Evolutionary conservation across 2,329 filamentous ascomycete species (phyloP).

Genomic region (Paecilomyces dactylethromorphus): DNA sequence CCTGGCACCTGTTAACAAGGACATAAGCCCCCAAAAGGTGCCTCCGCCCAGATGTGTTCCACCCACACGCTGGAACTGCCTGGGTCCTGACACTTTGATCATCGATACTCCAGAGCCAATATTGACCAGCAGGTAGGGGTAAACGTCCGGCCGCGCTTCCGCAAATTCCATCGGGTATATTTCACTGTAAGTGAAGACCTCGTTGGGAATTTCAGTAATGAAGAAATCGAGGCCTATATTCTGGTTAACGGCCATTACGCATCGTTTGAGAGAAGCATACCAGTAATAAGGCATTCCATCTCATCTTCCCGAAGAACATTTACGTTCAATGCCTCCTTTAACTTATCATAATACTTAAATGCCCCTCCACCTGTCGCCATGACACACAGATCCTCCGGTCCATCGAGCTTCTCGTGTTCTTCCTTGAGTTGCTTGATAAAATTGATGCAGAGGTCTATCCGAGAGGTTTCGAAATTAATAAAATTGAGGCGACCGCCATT

Average conservation of each 20-base stretch:
- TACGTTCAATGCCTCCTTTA: constrained; percentile 74
- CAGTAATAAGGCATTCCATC: constrained; percentile 97
- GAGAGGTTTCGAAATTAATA: constrained; percentile 90
- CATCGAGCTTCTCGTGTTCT: constrained; percentile 72
- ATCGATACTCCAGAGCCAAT: constrained; percentile 96
- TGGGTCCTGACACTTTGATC: constrained; percentile 89
- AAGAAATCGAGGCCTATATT: constrained; percentile 85
- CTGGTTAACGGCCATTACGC: neutral
- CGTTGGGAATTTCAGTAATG: constrained; percentile 92
- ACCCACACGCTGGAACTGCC: constrained; percentile 81
- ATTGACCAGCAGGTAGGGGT: constrained; percentile 95
- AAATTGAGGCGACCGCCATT: constrained; percentile 90
- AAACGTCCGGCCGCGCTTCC: constrained; percentile 70
- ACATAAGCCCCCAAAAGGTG: constrained; percentile 94
- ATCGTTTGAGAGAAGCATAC: constrained; percentile 39
- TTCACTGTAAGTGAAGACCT: constrained; percentile 96
- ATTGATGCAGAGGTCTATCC: constrained; percentile 86
- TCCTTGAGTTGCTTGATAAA: constrained; percentile 83
- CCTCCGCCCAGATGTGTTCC: constrained; percentile 92
- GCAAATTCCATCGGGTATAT: constrained; percentile 85
- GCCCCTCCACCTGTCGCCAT: constrained; percentile 96
- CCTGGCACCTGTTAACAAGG: constrained; percentile 82
- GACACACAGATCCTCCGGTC: constrained; percentile 70
- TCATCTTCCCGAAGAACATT: constrained; percentile 91
- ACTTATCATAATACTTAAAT: constrained; percentile 93